Evolutionary conservation across 495 filamentous ascomycete genomes (phyloP).

Genomic region (Penicillium canescens): DNA sequence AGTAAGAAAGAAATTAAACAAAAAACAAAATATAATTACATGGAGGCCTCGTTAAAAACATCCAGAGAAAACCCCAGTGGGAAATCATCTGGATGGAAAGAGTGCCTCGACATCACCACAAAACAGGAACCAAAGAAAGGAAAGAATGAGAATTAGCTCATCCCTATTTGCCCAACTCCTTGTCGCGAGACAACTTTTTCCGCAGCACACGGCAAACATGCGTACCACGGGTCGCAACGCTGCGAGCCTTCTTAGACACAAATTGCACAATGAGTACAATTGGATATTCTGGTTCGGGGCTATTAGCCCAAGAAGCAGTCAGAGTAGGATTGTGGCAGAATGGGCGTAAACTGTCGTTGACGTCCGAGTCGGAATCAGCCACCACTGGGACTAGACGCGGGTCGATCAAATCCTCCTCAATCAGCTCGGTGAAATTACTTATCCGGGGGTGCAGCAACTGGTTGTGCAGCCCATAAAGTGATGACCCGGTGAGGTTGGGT

Average conservation of each 20-base stretch:
- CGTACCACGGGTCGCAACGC: too few species aligned
- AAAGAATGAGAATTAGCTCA: too few species aligned
- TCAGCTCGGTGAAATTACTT: background rate
- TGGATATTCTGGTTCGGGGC: too few species aligned
- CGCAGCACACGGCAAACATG: too few species aligned
- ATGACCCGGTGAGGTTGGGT: background rate
- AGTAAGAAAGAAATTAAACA: background rate
- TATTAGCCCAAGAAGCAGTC: too few species aligned
- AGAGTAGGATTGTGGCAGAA: background rate
- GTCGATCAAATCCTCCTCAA: background rate
- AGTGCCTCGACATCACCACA: background rate
- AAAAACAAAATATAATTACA: background rate
- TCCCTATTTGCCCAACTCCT: too few species aligned
- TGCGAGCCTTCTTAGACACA: too few species aligned
- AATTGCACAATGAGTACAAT: too few species aligned
- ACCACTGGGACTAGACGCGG: too few species aligned
- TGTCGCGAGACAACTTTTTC: too few species aligned
- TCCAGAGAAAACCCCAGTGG: background rate
- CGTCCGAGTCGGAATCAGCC: background rate
- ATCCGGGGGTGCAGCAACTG: background rate
- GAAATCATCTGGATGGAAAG: slow-evolving; percentile 1
- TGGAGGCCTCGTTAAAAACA: slow-evolving; percentile 8
- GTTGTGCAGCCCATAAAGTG: background rate
- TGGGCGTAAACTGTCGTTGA: background rate
- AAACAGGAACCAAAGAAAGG: too few species aligned